Base-by-base conservation (phyloP, 23 red algal genomes). In the Gracilaria gracilis region DNA sequence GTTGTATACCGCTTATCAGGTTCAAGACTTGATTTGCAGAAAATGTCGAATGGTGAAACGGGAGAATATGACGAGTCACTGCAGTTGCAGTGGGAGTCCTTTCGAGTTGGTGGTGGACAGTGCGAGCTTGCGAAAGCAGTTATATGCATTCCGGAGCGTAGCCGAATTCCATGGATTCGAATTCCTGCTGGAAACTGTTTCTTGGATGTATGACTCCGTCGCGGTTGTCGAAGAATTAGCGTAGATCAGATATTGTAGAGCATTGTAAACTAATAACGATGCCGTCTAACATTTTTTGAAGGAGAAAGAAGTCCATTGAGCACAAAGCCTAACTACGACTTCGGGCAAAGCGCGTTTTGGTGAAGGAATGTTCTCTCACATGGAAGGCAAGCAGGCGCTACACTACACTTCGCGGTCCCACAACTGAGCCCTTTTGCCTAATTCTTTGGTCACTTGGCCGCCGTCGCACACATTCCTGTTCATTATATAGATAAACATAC, bases 21-120 rank as follows among this genome's bases (percentile, higher is more conserved):
- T 96, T 35, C 94, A 96, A 47, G 94, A 96, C 33, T 75, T 90
- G 35, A 80, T 85, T 19, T 94, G 91, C 36, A 83, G 51, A 37
- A 81, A 81, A 47, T 94, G 91, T 79, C 61, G 62, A 53, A 86
- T 94, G 81, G 85, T 94, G 59, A 94, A 94, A 33, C 61, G 75
- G 25, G 91, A 94, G 48, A 94, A 94, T 51, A 87, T 94, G 83
- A 61, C 62, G 7, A 70, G 39, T 28, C 91, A 94, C 65, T 94
- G 91, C 73, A 23, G 19, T 13, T 94, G 91, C 58, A 82, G 75
- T 53, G 91, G 91, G 29, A 42, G 75, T 21, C 65, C 64, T 17
- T 92, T 84, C 51, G 62, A 92, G 70, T 64, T 92, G 32, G 49
- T 78, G 0, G 48, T 84, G 33, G 69, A 78, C 20, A 75, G 44